phyloP scores from a whole-genome alignment of 2,329 filamentous ascomycete genomes.

The Periconia sp. region DNA sequence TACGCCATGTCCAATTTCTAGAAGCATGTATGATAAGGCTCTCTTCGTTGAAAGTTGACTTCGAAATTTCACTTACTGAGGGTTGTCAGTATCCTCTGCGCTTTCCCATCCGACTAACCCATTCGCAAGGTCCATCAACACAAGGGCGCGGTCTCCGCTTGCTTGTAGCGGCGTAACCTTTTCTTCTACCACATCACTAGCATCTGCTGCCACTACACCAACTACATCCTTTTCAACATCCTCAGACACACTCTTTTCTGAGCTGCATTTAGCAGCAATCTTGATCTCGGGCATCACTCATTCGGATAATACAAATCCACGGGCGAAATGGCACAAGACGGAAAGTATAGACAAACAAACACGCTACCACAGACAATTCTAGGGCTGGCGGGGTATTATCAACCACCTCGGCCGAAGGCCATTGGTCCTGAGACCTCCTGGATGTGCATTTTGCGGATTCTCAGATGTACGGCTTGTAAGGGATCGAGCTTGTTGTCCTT shows the following conservation, averaged over 20 bases:
- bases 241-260: conserved; percentile 15
- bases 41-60: background rate
- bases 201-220: background rate
- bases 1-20: conserved; percentile 20
- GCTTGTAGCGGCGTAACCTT: background rate
- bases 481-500: too few relatives aligned
- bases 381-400: too few relatives aligned
- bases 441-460: too few relatives aligned
- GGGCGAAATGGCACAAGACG: too few relatives aligned
- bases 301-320: too few relatives aligned
- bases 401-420: too few relatives aligned
- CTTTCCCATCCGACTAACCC: conserved; percentile 30
- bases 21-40: background rate
- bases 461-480: too few relatives aligned
- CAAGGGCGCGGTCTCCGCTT: conserved; percentile 10
- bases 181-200: background rate
- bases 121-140: conserved; percentile 26
- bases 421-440: too few relatives aligned
- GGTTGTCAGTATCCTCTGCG: conserved; percentile 26
- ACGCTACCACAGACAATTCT: too few relatives aligned
- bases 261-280: conserved; percentile 9
- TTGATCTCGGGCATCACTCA: conserved; percentile 13
- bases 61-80: conserved; percentile 14
- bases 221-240: conserved; percentile 12
- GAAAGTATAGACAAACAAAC: too few relatives aligned